These are phyloP conservation scores for Scheffersomyces segobiensis DNA, from an alignment of 1,139 yeast species.

Conservation along the genomic window DNA sequence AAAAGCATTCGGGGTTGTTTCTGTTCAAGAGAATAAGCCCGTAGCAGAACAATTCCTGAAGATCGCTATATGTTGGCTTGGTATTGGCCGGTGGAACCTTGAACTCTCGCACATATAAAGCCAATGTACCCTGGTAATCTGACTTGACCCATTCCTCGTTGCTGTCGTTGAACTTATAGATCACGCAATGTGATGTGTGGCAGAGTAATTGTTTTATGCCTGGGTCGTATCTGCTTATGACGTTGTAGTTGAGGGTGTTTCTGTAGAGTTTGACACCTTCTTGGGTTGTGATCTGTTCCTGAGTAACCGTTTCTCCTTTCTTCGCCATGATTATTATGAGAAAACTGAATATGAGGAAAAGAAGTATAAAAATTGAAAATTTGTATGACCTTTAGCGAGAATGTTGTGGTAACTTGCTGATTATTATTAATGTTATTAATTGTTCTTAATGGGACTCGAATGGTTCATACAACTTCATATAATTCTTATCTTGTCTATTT, in stretches of 20 bases:
- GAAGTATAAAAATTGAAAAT: too few species aligned
- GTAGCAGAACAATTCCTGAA: conserved; percentile 63
- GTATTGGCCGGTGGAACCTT: conserved; percentile 28
- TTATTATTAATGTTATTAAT: too few species aligned
- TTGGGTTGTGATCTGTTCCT: conserved; percentile 22
- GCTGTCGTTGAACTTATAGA: conserved; percentile 67
- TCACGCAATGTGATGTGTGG: conserved; percentile 77
- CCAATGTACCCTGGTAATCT: conserved; percentile 79
- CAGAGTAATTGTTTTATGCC: conserved; percentile 70
- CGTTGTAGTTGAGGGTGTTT: conserved; percentile 75
- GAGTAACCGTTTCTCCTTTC: conserved; percentile 1
- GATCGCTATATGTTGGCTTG: conserved; percentile 32
- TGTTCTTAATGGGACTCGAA: too few species aligned
- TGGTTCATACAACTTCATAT: too few species aligned
- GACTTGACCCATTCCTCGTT: conserved; percentile 78
- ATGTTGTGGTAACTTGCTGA: background rate
- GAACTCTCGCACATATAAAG: conserved; percentile 69
- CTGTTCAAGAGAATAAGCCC: conserved; percentile 81
- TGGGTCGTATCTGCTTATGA: conserved; percentile 82
- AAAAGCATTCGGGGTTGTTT: conserved; percentile 71
- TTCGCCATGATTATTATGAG: background rate
- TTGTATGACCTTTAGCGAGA: background rate
- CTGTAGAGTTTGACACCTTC: conserved; percentile 59
- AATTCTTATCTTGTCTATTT: too few species aligned
- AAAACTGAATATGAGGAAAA: background rate